Conservation (phyloP, 768 basidiomycete genomes). For the Polyporus arcularius region DNA sequence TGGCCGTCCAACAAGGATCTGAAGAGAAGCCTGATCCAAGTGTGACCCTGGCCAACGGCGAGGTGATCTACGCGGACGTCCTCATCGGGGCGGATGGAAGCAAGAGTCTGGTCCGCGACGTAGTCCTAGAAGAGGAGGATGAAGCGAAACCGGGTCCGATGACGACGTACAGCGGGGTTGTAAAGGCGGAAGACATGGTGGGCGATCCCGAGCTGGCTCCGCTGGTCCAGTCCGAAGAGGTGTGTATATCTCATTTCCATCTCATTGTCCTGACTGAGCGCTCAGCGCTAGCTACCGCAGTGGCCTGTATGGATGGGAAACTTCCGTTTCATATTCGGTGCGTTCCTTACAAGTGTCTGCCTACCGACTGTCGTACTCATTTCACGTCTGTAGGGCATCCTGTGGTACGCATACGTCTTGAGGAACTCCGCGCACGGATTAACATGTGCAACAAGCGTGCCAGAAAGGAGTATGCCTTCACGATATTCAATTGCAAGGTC, state of each 20-base stretch:
- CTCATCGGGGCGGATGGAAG: slow-evolving; percentile 64
- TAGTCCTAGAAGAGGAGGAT: slow-evolving; percentile 35
- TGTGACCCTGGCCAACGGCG: slow-evolving; percentile 41
- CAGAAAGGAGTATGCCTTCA: slow-evolving; percentile 35
- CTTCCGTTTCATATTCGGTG: slow-evolving; percentile 10
- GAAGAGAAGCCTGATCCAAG: slow-evolving; percentile 20
- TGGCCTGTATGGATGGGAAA: slow-evolving; percentile 34
- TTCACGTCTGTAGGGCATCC: slow-evolving; percentile 24
- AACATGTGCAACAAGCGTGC: slow-evolving; percentile 34
- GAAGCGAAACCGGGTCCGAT: slow-evolving; percentile 29
- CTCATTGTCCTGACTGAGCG: background rate
- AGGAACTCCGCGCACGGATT: background rate
- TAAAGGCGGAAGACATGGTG: slow-evolving; percentile 42
- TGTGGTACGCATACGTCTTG: background rate
- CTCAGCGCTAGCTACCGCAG: slow-evolving; percentile 2
- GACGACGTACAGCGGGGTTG: slow-evolving; percentile 46
- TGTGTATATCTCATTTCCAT: slow-evolving; percentile 15
- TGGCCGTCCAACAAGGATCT: slow-evolving; percentile 18
- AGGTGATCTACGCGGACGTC: slow-evolving; percentile 48
- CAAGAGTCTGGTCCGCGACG: slow-evolving; percentile 40
- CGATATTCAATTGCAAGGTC: slow-evolving; percentile 40
- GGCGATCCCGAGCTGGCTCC: slow-evolving; percentile 41
- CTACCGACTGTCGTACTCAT: no score
- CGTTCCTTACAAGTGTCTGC: no score
- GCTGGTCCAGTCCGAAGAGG: slow-evolving; percentile 33